Percentiles rank a stretch among this genome's conserved stretches.
Evolutionary conservation across 352 stramenopile species (phyloP).

Genomic region (Phytophthora capsici): DNA sequence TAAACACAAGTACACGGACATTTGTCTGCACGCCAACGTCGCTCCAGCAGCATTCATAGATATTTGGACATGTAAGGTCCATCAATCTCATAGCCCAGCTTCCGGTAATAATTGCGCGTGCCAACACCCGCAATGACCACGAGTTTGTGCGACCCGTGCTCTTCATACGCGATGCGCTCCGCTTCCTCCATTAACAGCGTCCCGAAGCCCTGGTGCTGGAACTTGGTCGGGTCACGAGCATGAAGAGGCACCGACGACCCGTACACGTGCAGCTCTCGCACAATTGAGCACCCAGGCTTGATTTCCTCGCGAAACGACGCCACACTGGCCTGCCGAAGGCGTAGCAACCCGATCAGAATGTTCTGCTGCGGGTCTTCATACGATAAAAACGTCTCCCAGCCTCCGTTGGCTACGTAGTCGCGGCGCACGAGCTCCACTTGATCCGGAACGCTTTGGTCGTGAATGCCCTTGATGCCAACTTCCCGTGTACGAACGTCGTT

Average conservation of each 20-base stretch:
- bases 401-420: conserved; percentile 96
- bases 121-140: conserved; percentile 97
- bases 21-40: conserved; percentile 6
- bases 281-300: conserved; percentile 67
- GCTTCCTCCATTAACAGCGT: conserved; percentile 98
- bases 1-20: conserved; percentile 5
- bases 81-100: conserved; percentile 97
- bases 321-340: conserved; percentile 90
- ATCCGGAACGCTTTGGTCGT: conserved; percentile 92
- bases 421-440: conserved; percentile 96
- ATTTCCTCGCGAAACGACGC: conserved; percentile 88
- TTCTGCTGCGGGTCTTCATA: conserved; percentile 97
- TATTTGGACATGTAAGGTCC: conserved; percentile 98
- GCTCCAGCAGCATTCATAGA: conserved; percentile 46
- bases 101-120: conserved; percentile 97
- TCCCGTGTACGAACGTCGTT: conserved; percentile 96
- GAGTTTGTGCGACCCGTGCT: conserved; percentile 96
- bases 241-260: conserved; percentile 96
- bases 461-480: conserved; percentile 97
- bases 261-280: conserved; percentile 96
- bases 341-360: conserved; percentile 96
- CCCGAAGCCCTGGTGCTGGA: conserved; percentile 97
- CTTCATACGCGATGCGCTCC: conserved; percentile 94
- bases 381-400: conserved; percentile 97
- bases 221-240: conserved; percentile 94